These are phyloP conservation scores for Pythium aphanidermatum DNA, from an alignment of 352 stramenopile genomes.

Conservation along the genomic window DNA sequence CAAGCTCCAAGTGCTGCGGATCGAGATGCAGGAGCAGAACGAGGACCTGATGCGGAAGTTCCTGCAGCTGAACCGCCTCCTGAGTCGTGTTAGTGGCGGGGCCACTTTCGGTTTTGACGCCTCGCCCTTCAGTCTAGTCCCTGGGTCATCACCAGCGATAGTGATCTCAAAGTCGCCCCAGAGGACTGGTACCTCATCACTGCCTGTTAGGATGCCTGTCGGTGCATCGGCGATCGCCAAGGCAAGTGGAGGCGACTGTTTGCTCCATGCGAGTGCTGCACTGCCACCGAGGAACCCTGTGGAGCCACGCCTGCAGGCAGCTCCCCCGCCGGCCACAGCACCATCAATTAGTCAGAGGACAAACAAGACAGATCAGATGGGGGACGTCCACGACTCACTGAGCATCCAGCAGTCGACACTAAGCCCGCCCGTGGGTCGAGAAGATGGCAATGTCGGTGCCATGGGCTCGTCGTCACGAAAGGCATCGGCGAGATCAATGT, in stretches of 20 bases:
- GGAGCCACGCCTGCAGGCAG: too few relatives aligned
- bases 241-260: slow-evolving; percentile 22
- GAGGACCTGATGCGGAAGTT: slow-evolving; percentile 24
- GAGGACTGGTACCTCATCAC: too few relatives aligned
- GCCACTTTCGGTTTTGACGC: too few relatives aligned
- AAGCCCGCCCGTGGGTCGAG: slow-evolving; percentile 2
- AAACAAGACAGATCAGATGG: not conserved
- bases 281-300: slow-evolving; percentile 26
- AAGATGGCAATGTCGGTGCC: not conserved
- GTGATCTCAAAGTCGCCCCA: too few relatives aligned
- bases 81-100: slow-evolving; percentile 11
- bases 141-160: too few relatives aligned
- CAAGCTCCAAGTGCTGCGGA: slow-evolving; percentile 37
- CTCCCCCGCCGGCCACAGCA: too few relatives aligned
- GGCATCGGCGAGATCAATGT: not conserved
- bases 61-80: slow-evolving; percentile 25
- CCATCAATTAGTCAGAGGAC: not conserved
- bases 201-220: slow-evolving; percentile 16
- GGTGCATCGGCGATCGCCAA: slow-evolving; percentile 8
- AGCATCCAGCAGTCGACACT: slow-evolving; percentile 7
- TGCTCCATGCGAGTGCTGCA: slow-evolving; percentile 39
- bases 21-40: slow-evolving; percentile 32
- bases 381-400: not conserved
- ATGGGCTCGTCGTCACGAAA: slow-evolving; percentile 1
- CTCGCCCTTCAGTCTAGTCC: too few relatives aligned